Evolutionary conservation across 495 filamentous ascomycete species (phyloP).

Genomic region (Neurospora sp.): DNA sequence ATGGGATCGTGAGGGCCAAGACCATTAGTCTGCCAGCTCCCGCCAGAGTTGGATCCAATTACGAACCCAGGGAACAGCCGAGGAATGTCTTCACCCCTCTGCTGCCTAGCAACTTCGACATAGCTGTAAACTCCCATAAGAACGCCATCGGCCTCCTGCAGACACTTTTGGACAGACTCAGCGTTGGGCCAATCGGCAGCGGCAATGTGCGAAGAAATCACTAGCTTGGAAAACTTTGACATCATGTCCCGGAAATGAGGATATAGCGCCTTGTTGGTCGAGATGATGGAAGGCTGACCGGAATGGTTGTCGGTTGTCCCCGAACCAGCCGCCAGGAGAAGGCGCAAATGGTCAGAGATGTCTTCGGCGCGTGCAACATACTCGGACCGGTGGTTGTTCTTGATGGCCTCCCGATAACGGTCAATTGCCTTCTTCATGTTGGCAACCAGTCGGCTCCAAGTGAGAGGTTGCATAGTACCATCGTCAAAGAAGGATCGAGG

Average conservation of each 20-base stretch:
- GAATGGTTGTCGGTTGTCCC: slow-evolving; percentile 98
- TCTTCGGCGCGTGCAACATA: slow-evolving; percentile 90
- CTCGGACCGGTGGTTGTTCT: slow-evolving; percentile 68
- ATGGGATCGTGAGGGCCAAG: slow-evolving; percentile 56
- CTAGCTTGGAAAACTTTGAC: slow-evolving; percentile 97
- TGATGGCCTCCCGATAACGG: slow-evolving; percentile 74
- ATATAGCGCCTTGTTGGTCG: slow-evolving; percentile 89
- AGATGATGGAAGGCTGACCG: slow-evolving; percentile 97
- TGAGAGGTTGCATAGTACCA: slow-evolving; percentile 58
- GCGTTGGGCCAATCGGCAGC: slow-evolving; percentile 81
- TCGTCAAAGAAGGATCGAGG: slow-evolving; percentile 82
- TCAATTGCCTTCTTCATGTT: slow-evolving; percentile 88
- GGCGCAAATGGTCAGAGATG: slow-evolving; percentile 89
- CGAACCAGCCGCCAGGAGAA: slow-evolving; percentile 89
- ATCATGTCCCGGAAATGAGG: slow-evolving; percentile 99
- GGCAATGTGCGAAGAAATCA: slow-evolving; percentile 96
- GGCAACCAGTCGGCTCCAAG: slow-evolving; percentile 79
- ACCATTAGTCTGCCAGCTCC: slow-evolving; percentile 90
- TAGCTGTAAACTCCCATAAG: slow-evolving; percentile 88
- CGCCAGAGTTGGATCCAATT: slow-evolving; percentile 66
- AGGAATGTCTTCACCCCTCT: slow-evolving; percentile 79
- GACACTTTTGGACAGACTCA: slow-evolving; percentile 85
- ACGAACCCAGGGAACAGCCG: slow-evolving; percentile 90
- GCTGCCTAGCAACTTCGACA: slow-evolving; percentile 86
- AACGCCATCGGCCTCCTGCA: slow-evolving; percentile 93